Base-by-base conservation (phyloP, 2,329 filamentous ascomycete species). In the Penicillium sp. region DNA sequence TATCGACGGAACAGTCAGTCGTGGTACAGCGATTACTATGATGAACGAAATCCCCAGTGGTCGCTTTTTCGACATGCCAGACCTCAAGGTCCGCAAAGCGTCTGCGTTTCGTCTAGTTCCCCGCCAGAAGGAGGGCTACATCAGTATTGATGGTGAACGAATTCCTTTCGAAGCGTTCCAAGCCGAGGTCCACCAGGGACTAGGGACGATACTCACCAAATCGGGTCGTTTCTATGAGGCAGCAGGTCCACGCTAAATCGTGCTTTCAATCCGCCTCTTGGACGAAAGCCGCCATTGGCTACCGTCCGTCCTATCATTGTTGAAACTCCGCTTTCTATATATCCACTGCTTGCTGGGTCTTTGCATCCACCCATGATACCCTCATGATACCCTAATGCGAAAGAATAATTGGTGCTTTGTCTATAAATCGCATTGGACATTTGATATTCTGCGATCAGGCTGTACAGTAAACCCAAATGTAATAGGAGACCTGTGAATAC, bases 71-170 rank as follows among this genome's bases (percentile, higher is more conserved):
- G 90, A 96, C 70, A 86, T 89, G 69, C 82, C 86, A 0, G 82
- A 89, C 39, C 89, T 96, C 13, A 82, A 82, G 31, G 93, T 97
- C 73, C 84, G 87, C 66, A 99, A 99, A 73, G 83, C 97, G 4
- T 82, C 84, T n/a, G 94, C 88, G 0, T 97, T 94, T 71, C 84
- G 94, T 41, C 87, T 99, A 61, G 87, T 87, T 4, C 94, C 94
- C 0, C 86, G 84, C 52, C 77, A 88, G 60, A 78, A 84, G 39
- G 82, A 87, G 60, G 93, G 93, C 2, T 94, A 90, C 72, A 95
- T 99, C 71, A 95, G 91, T 72, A 91, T 99, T 63, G 94, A 97
- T 69, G 94, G 94, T 38, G 94, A 99, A 76, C 83, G 84, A 53
- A 81, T 96, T 3, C 89, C 91, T 0, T 97, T 96, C 71, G 88